phyloP scores from a whole-genome alignment of 2,329 filamentous ascomycete genomes.

The Talaromyces sp. region DNA sequence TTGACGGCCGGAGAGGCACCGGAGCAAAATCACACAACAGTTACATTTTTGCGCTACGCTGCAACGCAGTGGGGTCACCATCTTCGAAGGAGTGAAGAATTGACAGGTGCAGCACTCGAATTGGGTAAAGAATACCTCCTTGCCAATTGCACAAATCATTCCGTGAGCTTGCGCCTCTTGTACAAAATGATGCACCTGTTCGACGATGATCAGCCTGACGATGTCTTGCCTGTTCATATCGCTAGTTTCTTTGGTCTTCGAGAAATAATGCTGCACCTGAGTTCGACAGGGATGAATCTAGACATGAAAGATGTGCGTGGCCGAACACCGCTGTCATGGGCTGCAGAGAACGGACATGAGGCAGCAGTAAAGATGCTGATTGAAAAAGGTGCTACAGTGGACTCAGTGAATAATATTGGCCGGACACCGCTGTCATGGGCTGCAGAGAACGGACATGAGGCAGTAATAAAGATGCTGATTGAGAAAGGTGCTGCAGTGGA shows the following conservation, averaged over 20 bases:
- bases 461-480: too few species aligned
- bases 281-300: not conserved
- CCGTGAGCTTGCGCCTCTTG: not conserved
- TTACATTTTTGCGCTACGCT: not conserved
- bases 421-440: too few species aligned
- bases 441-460: too few species aligned
- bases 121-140: not conserved
- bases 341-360: too few species aligned
- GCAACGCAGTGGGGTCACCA: not conserved
- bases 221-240: not conserved
- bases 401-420: too few species aligned
- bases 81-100: not conserved
- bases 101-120: not conserved
- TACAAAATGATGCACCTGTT: not conserved
- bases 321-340: not conserved
- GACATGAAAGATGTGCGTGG: not conserved
- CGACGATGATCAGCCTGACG: rapidly evolving
- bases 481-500: too few species aligned
- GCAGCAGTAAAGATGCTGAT: too few species aligned
- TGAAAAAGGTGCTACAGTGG: too few species aligned
- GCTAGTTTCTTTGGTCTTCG: not conserved
- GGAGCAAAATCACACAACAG: not conserved
- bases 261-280: not conserved
- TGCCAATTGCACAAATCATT: not conserved
- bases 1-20: not conserved